Conservation (phyloP, 495 filamentous ascomycete species). For the Parmelia sp. region DNA sequence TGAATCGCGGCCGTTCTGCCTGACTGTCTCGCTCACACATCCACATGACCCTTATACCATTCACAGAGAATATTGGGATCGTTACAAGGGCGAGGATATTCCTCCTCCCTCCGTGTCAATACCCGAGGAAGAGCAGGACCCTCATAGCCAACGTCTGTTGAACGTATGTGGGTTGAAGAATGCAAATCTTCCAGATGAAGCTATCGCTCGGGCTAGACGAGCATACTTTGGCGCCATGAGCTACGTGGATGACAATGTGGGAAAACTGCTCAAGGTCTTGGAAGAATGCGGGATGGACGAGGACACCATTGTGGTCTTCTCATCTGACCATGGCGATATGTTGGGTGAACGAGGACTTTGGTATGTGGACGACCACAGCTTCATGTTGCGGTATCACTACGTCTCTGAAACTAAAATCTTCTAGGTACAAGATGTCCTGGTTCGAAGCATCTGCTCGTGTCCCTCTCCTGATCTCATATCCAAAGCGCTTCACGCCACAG, state of each 20-base stretch:
- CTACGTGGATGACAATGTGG: slow-evolving; percentile 83
- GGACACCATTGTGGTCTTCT: slow-evolving; percentile 81
- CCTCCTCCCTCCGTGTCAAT: slow-evolving; percentile 67
- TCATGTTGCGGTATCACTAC: not conserved
- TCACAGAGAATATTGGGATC: slow-evolving; percentile 79
- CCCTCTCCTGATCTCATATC: slow-evolving; percentile 70
- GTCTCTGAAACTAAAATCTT: not conserved
- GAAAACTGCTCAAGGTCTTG: slow-evolving; percentile 65
- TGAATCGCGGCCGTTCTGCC: slow-evolving; percentile 65
- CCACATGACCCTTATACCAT: slow-evolving; percentile 91
- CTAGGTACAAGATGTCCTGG: slow-evolving; percentile 84
- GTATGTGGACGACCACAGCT: slow-evolving; percentile 38
- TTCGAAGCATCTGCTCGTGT: slow-evolving; percentile 80
- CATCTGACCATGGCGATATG: slow-evolving; percentile 89
- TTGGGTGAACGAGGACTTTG: slow-evolving; percentile 81
- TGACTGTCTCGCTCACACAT: slow-evolving; percentile 87
- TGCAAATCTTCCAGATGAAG: slow-evolving; percentile 67
- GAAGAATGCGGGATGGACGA: slow-evolving; percentile 68
- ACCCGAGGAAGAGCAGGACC: slow-evolving; percentile 68
- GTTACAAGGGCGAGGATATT: slow-evolving; percentile 83
- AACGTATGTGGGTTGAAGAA: slow-evolving; percentile 77
- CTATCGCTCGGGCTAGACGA: slow-evolving; percentile 68
- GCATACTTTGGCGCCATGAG: slow-evolving; percentile 85
- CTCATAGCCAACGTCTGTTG: slow-evolving; percentile 72
- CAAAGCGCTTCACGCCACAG: slow-evolving; percentile 58